Evolutionary conservation across 2,329 filamentous ascomycete genomes (phyloP).

Genomic region (Venturia carpophila): DNA sequence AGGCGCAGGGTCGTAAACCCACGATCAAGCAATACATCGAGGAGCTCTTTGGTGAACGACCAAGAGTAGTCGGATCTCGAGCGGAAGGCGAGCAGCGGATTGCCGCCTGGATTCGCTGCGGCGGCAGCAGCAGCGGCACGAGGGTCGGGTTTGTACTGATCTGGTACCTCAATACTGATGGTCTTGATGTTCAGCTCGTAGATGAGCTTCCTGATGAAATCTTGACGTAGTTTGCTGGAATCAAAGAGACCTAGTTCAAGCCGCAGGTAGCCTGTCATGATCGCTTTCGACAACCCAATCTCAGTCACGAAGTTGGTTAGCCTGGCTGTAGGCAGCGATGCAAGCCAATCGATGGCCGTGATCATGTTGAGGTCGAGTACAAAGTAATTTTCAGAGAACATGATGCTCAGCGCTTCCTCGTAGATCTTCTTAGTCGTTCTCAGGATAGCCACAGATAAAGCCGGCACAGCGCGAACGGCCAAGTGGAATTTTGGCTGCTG

Average conservation of each 20-base stretch:
- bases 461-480: slow-evolving; percentile 9
- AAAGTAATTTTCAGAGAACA: slow-evolving; percentile 36
- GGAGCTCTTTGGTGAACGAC: slow-evolving; percentile 11
- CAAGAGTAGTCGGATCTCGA: slow-evolving; percentile 15
- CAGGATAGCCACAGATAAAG: slow-evolving; percentile 27
- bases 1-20: slow-evolving; percentile 4
- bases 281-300: slow-evolving; percentile 10
- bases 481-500: slow-evolving; percentile 15
- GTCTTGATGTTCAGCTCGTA: slow-evolving; percentile 14
- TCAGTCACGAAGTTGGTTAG: neutral
- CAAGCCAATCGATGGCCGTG: slow-evolving; percentile 33
- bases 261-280: slow-evolving; percentile 17
- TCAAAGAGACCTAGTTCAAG: slow-evolving; percentile 16
- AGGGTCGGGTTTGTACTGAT: slow-evolving; percentile 8
- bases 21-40: slow-evolving; percentile 13
- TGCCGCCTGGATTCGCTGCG: neutral
- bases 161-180: slow-evolving; percentile 15
- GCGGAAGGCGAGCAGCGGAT: neutral
- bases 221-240: slow-evolving; percentile 10
- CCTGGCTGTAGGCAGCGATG: slow-evolving; percentile 25
- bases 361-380: slow-evolving; percentile 30
- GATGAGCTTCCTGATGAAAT: slow-evolving; percentile 12
- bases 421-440: slow-evolving; percentile 33
- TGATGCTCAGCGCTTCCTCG: slow-evolving; percentile 32
- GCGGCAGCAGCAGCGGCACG: neutral